Percentiles rank a stretch among this genome's conserved stretches.
Evolutionary conservation across 257 asterid species (phyloP).

Genomic region (Craterostigma plantagineum): DNA sequence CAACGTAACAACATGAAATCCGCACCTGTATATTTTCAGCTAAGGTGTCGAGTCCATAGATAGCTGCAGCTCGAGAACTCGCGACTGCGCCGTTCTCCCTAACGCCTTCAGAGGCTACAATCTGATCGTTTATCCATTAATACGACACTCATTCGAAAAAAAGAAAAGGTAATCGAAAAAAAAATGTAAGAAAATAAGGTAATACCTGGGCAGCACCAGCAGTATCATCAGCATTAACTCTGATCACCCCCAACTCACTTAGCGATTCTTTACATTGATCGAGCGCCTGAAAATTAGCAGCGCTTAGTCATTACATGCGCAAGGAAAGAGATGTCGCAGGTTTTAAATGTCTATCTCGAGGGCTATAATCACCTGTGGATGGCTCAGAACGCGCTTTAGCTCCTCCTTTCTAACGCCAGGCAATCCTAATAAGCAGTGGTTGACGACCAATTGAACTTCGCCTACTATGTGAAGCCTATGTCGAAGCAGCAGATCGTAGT

Average conservation of each 20-base stretch:
- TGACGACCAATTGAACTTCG: slow-evolving; percentile 62
- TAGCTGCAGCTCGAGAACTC: slow-evolving; percentile 71
- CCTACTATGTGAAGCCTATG: slow-evolving; percentile 95
- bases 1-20: no score
- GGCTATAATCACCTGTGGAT: slow-evolving; percentile 53
- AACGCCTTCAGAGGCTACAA: slow-evolving; percentile 37
- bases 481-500: slow-evolving; percentile 70
- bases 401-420: slow-evolving; percentile 82
- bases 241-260: slow-evolving; percentile 37
- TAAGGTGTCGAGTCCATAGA: slow-evolving; percentile 77
- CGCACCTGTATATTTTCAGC: slow-evolving; percentile 81
- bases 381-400: slow-evolving; percentile 63
- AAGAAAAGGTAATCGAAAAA: not conserved
- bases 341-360: no score
- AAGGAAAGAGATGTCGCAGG: no score
- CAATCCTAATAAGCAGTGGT: slow-evolving; percentile 79
- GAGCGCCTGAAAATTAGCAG: slow-evolving; percentile 56
- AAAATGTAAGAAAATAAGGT: no score
- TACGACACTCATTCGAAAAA: slow-evolving; percentile 2
- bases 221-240: slow-evolving; percentile 44
- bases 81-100: slow-evolving; percentile 82
- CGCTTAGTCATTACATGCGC: no score
- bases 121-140: slow-evolving; percentile 21
- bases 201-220: slow-evolving; percentile 90
- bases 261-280: slow-evolving; percentile 47